Base-by-base conservation (phyloP, 805 yeast genomes). In the Ogataea haglerorum region DNA sequence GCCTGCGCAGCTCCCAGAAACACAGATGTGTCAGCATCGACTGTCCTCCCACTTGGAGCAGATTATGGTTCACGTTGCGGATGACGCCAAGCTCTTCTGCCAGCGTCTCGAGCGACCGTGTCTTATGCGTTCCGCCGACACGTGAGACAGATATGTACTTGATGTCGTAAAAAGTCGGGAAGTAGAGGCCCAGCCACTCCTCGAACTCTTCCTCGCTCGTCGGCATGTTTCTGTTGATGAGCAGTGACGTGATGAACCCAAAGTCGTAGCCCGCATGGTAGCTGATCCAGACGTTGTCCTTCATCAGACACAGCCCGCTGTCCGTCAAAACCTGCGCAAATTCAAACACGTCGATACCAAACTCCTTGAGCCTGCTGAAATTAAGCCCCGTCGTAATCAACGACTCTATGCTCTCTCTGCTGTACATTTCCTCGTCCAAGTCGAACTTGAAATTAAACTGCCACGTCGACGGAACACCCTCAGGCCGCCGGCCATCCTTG, bases 241-340 rank as follows among this genome's bases (percentile, higher is more conserved):
- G 69, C 49, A 88, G 70, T 35, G 95, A 79, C 12, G 89, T 67
- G 45, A 93, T 68, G 61, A 90, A 90, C 2, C 98, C 99, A 58
- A 90, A 76, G 61, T 93, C 99, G 63, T 93, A 93, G 10, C 98
- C 99, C 6, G 78, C 82, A 61, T 93, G 97, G 65, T 84, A 93
- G 46, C 95, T 83, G 38, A 88, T 72, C 99, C 99, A 93, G 38
- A 82, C 79, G 33, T 87, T 76, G 25, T 75, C 65, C 21, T 73
- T 71, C 52, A 86, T 81, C 53, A 93, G 67, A 26, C 90, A 75
- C 48, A 93, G 68, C 0, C 99, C 99, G 34, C 95, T 84, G 43
- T 86, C 87, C 45, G 83, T 84, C 56, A 93, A 69, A 40, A 85
- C 67, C 61, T 88, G 95, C 10, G 96, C 87, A 68, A 93, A 90